phyloP scores from a whole-genome alignment of 148 eudicot genomes.

The Persicaria tinctoria region DNA sequence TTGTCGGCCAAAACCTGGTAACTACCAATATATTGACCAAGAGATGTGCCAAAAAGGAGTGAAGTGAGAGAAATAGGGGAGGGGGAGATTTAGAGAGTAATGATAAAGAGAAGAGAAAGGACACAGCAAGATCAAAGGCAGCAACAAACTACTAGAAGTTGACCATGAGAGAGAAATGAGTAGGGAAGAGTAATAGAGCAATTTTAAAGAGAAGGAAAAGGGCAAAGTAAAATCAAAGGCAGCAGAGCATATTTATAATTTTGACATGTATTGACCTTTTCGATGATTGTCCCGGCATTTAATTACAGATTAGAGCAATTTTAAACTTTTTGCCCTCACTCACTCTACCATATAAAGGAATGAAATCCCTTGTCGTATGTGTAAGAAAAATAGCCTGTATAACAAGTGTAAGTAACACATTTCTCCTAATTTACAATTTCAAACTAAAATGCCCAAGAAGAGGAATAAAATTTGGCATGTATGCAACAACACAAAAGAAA shows the following conservation, averaged over 20 bases:
- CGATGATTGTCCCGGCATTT: background rate
- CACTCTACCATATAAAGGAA: conserved; percentile 2
- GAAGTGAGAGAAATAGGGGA: background rate
- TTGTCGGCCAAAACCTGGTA: background rate
- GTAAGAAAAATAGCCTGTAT: background rate
- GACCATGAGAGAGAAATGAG: background rate
- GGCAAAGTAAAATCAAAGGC: too few relatives aligned
- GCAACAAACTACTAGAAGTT: background rate
- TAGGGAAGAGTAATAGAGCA: too few relatives aligned
- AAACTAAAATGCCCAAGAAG: background rate
- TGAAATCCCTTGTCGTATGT: background rate
- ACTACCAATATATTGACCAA: background rate
- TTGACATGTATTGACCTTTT: background rate
- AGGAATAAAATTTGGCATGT: background rate
- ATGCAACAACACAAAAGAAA: background rate
- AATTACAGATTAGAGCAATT: background rate
- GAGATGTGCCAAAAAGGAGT: background rate
- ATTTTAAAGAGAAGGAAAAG: too few relatives aligned
- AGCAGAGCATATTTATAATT: too few relatives aligned
- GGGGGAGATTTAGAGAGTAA: background rate
- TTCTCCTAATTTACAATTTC: background rate
- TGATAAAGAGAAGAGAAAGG: background rate
- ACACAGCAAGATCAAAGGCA: conserved; percentile 2
- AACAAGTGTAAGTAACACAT: background rate
- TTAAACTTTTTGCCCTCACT: background rate